phyloP scores from a whole-genome alignment of 345 rosid species.

The Murraya koenigii region DNA sequence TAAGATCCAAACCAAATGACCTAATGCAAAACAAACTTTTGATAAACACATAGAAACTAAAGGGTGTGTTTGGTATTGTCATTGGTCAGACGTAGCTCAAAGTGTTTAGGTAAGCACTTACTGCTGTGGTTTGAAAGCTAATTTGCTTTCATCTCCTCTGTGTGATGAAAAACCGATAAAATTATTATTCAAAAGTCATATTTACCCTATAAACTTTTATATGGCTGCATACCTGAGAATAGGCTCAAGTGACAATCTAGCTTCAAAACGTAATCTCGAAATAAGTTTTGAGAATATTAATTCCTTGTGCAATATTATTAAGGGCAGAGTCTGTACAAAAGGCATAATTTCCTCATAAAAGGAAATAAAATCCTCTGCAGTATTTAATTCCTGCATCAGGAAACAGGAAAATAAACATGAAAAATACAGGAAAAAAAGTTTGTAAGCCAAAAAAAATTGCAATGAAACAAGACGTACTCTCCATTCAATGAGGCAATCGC shows the following conservation, averaged over 20 bases:
- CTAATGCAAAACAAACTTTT: background rate
- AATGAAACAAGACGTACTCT: slow-evolving; percentile 52
- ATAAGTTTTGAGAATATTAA: slow-evolving; percentile 59
- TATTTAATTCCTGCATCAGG: slow-evolving; percentile 71
- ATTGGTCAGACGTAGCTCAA: no score
- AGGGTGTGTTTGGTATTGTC: background rate
- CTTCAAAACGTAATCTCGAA: slow-evolving; percentile 70
- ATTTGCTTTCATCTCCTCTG: no score
- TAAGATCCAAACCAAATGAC: background rate
- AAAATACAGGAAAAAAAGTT: background rate
- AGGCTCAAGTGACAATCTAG: slow-evolving; percentile 88
- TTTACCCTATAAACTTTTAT: no score
- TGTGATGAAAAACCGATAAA: no score
- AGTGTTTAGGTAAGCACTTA: no score
- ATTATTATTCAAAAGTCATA: no score
- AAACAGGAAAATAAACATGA: slow-evolving; percentile 7
- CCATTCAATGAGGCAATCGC: slow-evolving; percentile 83
- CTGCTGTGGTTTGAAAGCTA: no score
- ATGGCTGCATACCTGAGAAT: slow-evolving; percentile 58
- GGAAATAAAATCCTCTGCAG: slow-evolving; percentile 86
- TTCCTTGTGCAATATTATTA: slow-evolving; percentile 67
- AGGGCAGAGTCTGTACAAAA: slow-evolving; percentile 60
- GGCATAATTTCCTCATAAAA: slow-evolving; percentile 75
- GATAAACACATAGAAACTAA: background rate
- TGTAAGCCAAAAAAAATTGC: background rate